Percentiles rank a stretch among this genome's conserved stretches.
phyloP scores from a whole-genome alignment of 805 yeast species.

The Candida mattraensis region DNA sequence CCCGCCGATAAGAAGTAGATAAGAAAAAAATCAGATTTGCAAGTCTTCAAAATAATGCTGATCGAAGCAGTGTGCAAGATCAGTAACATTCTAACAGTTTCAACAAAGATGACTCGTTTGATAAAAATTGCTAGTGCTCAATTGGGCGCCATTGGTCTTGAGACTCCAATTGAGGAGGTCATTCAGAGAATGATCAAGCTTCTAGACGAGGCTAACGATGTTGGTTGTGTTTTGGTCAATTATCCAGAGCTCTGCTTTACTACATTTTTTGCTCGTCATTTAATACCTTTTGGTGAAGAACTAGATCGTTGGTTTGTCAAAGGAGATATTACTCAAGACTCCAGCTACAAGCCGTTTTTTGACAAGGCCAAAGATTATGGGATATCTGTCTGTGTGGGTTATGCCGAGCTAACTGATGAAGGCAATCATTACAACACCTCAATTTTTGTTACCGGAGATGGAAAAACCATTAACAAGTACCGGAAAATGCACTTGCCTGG shows the following conservation, averaged over 20 bases:
- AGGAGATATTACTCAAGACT: slow-evolving; percentile 34
- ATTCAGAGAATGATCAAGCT: slow-evolving; percentile 28
- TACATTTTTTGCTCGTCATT: slow-evolving; percentile 33
- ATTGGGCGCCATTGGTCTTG: slow-evolving; percentile 33
- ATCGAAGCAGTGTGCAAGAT: too few relatives aligned
- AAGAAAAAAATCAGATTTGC: too few relatives aligned
- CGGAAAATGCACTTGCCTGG: slow-evolving; percentile 42
- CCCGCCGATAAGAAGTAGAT: too few relatives aligned
- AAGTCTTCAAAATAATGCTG: too few relatives aligned
- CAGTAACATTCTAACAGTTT: too few relatives aligned
- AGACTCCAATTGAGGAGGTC: slow-evolving; percentile 31
- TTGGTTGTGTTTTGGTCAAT: slow-evolving; percentile 34
- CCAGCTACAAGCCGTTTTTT: slow-evolving; percentile 35
- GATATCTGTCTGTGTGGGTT: slow-evolving; percentile 37
- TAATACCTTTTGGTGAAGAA: slow-evolving; percentile 32
- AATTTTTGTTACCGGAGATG: slow-evolving; percentile 34
- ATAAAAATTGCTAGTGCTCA: slow-evolving; percentile 31
- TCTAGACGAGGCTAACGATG: slow-evolving; percentile 20
- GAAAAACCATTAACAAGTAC: slow-evolving; percentile 33
- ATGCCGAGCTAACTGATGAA: slow-evolving; percentile 40
- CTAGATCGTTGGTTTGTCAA: slow-evolving; percentile 36
- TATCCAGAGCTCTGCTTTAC: slow-evolving; percentile 33
- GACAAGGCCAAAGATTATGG: slow-evolving; percentile 31
- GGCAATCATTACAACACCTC: slow-evolving; percentile 38
- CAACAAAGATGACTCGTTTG: slow-evolving; percentile 1